Base-by-base conservation (phyloP, 352 stramenopile genomes). In the Globisporangium alternatum region DNA sequence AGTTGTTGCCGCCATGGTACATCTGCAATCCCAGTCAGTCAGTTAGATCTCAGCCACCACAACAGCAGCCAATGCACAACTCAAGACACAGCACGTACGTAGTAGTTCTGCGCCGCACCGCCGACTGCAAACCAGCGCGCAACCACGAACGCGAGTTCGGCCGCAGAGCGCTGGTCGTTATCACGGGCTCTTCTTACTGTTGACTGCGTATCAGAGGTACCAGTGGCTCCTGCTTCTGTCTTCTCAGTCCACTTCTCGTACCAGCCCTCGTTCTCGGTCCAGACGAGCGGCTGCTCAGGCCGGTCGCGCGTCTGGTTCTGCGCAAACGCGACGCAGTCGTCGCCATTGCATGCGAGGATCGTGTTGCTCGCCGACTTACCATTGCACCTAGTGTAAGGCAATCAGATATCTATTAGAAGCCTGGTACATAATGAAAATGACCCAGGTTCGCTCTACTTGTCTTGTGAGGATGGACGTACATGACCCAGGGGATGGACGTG, bases 1-100 rank as follows among this genome's bases (percentile, higher is more conserved):
- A 91, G 57, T 91, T 91, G 70, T 91, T 91, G 6, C 82, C 82
- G 19, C 82, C 82, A 43, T 91, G 77, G 51, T 91, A 91, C 82
- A 91, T 91, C 80, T 91, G 48, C 35, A 19, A 59, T 48, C n/a
- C 12, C 21, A 56, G 17, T 25, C 49, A 58, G 9, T 41, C 17
- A 43, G 22, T 41, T 41, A 41, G 13, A 15, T 41, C 35, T 41
- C 35, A 41, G 35, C 10, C 33, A 39, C 45, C 17, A 56, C 15
- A 5, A 5, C 10, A 33, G 1, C 15, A 6, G 13, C 9, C 15
- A 41, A 41, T 45, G 9, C 49, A 12, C 39, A 4, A 35, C 6
- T 43, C 13, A 60, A n/a, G 17, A 9, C 22, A 53, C 21, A 53
- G 13, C 44, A 81, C 78, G 33, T 62, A 91, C 80, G 44, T 90